Evolutionary conservation across 768 basidiomycete species (phyloP).

Genomic region (Lactarius sp.): DNA sequence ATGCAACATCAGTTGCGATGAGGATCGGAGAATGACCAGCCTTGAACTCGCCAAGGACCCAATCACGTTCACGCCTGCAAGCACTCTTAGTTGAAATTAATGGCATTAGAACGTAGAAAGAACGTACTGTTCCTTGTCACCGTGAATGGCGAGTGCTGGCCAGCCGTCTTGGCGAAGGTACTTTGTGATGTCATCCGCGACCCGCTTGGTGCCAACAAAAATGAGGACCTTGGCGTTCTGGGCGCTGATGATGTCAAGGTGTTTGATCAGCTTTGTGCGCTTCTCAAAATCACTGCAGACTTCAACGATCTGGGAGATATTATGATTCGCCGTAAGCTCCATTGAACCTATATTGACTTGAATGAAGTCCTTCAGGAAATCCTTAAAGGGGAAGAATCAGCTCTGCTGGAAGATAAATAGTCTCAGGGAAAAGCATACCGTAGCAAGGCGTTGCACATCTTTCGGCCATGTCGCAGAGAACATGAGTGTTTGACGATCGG

Average conservation of each 20-base stretch:
- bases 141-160: constrained; percentile 99
- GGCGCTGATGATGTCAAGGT: constrained; percentile 91
- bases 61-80: constrained; percentile 90
- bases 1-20: constrained; percentile 98
- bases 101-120: not conserved
- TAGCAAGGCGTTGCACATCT: constrained; percentile 96
- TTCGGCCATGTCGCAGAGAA: constrained; percentile 99
- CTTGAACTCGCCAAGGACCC: constrained; percentile 98
- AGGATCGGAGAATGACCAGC: constrained; percentile 95
- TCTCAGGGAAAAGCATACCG: constrained; percentile 41
- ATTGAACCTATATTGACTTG: constrained; percentile 99
- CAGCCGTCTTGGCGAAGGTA: constrained; percentile 97
- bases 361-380: constrained; percentile 94
- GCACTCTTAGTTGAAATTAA: constrained; percentile 3
- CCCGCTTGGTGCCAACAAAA: constrained; percentile 95
- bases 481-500: constrained; percentile 98
- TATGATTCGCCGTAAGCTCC: constrained; percentile 98
- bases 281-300: constrained; percentile 98
- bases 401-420: not conserved
- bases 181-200: constrained; percentile 98
- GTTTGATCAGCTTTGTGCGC: constrained; percentile 91
- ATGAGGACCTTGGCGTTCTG: constrained; percentile 99
- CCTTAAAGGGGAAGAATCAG: constrained; percentile 41
- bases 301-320: constrained; percentile 93
- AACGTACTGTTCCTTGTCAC: constrained; percentile 96